Evolutionary conservation across 1,284 basidiomycete genomes (phyloP), one percentile per base, ranked within the genome.

Genomic region (Cryptococcus wingfieldii): DNA sequence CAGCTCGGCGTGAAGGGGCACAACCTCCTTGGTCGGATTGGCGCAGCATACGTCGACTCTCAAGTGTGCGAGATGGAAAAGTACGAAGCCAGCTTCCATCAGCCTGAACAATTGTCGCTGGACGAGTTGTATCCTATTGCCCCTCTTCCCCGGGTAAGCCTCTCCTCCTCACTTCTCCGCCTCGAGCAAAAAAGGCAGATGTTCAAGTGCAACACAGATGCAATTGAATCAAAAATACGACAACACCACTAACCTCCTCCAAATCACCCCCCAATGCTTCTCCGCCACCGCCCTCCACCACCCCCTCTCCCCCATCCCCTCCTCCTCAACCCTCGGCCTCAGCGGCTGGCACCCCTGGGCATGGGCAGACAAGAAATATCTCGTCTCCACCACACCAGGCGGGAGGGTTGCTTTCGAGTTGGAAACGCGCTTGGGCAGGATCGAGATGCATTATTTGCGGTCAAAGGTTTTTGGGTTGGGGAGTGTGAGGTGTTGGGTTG

Each of bases 41-140:
- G 64, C n/a, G 59, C 53, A 12, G 66, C 71, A 5, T 76, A 75
- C 44, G 59, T 75, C 44, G 67, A 73, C 42, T 45, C 46, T 44
- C 72, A 75, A 49, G 54, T 71, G 8, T 74, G 72, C 55, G 67
- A 73, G 54, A 71, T 75, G 68, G 66, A 67, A 41, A 37, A 44
- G 6, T 56, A 61, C 37, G 66, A 68, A 56, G 52, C 57, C 19
- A 54, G 49, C n/a, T 47, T 58, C 8, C 53, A 52, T 6, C 41
- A 45, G 12, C 23, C 37, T 3, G 58, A 56, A 42, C 44, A 25
- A 16, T 38, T 51, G 16, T 38, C 56, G 47, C 37, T 56, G 25
- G 65, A 68, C 45, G 47, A 39, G n/a, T 51, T 65, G 37, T 69
- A 68, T 50, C 63, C 66, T 5, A 9, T 62, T 3, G 55, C 58